These are phyloP conservation scores for Euphorbia lathyris DNA, from an alignment of 345 rosid species.

Conservation along the genomic window DNA sequence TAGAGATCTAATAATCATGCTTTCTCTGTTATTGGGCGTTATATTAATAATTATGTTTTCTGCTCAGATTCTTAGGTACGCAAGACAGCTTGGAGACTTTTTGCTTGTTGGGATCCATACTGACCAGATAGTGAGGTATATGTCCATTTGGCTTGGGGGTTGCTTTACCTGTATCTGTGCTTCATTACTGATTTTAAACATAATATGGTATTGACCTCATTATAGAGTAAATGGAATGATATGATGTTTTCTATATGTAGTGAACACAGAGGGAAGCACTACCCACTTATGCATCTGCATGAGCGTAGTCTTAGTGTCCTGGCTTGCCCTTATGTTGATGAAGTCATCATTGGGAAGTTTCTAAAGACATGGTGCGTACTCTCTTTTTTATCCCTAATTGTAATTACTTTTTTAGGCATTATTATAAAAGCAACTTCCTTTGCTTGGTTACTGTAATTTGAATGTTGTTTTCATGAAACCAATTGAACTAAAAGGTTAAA, in stretches of 20 bases:
- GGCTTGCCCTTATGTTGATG: constrained; percentile 96
- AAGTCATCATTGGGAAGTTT: constrained; percentile 89
- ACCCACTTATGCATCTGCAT: constrained; percentile 89
- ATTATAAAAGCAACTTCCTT: not conserved
- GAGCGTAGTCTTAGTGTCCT: constrained; percentile 87
- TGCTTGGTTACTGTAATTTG: too few species aligned
- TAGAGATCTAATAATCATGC: too few species aligned
- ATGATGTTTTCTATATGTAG: constrained; percentile 37
- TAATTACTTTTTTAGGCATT: not conserved
- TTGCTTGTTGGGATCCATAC: constrained; percentile 84
- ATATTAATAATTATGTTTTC: not conserved
- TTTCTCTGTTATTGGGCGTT: not conserved
- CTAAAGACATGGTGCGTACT: constrained; percentile 72
- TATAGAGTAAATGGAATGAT: not conserved
- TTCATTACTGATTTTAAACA: not conserved
- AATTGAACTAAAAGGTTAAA: too few species aligned
- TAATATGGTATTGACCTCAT: not conserved
- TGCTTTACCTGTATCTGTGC: constrained; percentile 9
- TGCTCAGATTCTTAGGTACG: constrained; percentile 76
- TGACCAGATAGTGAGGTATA: constrained; percentile 85
- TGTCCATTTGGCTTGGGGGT: not conserved
- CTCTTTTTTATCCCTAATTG: not conserved
- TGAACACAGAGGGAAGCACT: constrained; percentile 63
- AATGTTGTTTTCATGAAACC: too few species aligned
- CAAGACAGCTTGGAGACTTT: constrained; percentile 93